Evolutionary conservation across 2,329 filamentous ascomycete species (phyloP).

Genomic region (Hyphodiscus sp.): DNA sequence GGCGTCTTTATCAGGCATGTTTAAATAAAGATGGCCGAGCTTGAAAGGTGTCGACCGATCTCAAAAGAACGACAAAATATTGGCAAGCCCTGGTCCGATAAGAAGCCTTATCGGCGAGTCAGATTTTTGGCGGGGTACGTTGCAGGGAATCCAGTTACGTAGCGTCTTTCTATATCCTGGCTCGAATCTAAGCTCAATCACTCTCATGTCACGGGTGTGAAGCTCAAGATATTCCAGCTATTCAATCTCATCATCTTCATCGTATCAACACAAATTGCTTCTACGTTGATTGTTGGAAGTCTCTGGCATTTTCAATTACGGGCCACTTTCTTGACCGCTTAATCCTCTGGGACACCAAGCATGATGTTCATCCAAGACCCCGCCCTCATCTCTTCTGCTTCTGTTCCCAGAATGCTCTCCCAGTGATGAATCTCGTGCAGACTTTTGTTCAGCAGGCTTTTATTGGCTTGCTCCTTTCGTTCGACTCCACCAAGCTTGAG

Average conservation of each 20-base stretch:
- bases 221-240: too few species aligned
- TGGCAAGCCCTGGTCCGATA: not conserved
- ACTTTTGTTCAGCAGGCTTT: not conserved
- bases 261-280: too few species aligned
- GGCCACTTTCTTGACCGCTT: too few species aligned
- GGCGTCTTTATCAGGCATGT: constrained; percentile 32
- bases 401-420: not conserved
- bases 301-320: too few species aligned
- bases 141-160: too few species aligned
- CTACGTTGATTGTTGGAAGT: too few species aligned
- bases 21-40: constrained; percentile 1
- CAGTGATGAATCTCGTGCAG: not conserved
- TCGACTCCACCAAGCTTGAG: not conserved
- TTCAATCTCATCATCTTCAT: too few species aligned
- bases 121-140: not conserved
- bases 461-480: not conserved
- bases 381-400: not conserved
- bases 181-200: too few species aligned
- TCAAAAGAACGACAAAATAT: not conserved
- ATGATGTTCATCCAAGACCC: not conserved
- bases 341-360: not conserved
- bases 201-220: too few species aligned
- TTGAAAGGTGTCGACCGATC: not conserved
- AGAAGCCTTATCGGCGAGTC: not conserved
- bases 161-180: too few species aligned